A percentile compares a stretch with the other conserved stretches of the same genome.
Conservation (phyloP, 2,329 filamentous ascomycete species). For the Helotiales sp. region DNA sequence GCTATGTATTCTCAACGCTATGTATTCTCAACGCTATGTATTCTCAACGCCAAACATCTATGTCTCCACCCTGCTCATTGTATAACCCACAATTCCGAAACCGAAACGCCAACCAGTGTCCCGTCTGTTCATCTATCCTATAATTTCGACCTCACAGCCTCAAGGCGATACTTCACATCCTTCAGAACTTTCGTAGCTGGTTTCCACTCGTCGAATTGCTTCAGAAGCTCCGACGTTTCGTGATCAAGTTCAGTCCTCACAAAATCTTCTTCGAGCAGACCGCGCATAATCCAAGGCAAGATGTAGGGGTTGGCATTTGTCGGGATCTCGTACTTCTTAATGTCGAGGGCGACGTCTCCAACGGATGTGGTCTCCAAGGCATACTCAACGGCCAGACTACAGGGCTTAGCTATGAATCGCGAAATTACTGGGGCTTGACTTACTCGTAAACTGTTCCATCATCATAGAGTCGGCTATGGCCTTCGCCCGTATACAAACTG, state of each 20-base stretch:
- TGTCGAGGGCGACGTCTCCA: conserved; percentile 46
- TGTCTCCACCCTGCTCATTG: not conserved
- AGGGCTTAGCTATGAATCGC: conserved; percentile 9
- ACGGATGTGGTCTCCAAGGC: conserved; percentile 69
- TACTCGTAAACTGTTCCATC: conserved; percentile 82
- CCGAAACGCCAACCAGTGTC: not conserved
- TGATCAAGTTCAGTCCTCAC: conserved; percentile 77
- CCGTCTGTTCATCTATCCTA: conserved; percentile 14
- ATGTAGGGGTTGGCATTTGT: conserved; percentile 78
- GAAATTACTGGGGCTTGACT: conserved; percentile 32
- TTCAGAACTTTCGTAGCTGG: conserved; percentile 87
- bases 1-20: too few species aligned
- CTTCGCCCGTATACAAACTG: conserved; percentile 87
- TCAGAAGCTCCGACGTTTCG: conserved; percentile 78
- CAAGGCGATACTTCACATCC: conserved; percentile 92
- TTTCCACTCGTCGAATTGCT: conserved; percentile 91
- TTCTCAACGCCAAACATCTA: not conserved
- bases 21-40: not conserved
- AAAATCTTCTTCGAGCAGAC: conserved; percentile 86
- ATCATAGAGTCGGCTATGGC: conserved; percentile 91
- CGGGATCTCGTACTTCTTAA: conserved; percentile 50
- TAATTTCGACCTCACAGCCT: conserved; percentile 86
- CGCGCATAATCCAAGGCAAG: conserved; percentile 93
- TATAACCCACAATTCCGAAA: not conserved
- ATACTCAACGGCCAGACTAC: conserved; percentile 67